phyloP scores from a whole-genome alignment of 192 early-diverging fungal species.

The Coemansia erecta region DNA sequence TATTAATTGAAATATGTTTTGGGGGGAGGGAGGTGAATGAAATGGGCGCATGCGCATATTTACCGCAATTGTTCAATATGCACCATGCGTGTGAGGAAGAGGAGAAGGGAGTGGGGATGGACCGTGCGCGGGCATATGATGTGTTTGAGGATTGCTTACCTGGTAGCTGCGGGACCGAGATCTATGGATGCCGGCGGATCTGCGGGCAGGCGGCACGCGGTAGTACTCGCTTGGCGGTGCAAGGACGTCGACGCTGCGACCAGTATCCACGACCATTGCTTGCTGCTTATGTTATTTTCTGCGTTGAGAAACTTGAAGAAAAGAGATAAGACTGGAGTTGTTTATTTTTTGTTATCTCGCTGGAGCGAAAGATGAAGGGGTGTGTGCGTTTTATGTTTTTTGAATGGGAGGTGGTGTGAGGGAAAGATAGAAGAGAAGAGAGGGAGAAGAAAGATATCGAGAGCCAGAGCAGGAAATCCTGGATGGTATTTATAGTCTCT shows the following conservation, averaged over 20 bases:
- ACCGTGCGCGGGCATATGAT: not conserved
- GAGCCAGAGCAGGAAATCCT: not conserved
- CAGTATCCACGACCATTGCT: conserved; percentile 15
- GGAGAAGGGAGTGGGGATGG: not conserved
- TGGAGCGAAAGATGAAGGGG: not conserved
- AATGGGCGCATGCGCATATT: too few species aligned
- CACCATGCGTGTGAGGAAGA: not conserved
- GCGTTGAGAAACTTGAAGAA: not conserved
- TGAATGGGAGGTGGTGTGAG: not conserved
- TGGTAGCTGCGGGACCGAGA: conserved; percentile 41
- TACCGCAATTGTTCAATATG: not conserved
- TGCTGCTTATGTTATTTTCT: not conserved
- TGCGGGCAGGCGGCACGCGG: conserved; percentile 13
- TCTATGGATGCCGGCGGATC: conserved; percentile 25
- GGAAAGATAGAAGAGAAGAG: not conserved
- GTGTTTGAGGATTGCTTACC: conserved; percentile 16
- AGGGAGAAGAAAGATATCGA: not conserved
- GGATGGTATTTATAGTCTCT: too few species aligned
- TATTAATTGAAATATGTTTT: too few species aligned
- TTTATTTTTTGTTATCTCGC: not conserved
- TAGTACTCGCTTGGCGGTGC: conserved; percentile 48
- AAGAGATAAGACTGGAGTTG: not conserved
- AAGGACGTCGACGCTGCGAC: conserved; percentile 19
- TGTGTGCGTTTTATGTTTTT: not conserved
- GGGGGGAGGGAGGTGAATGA: too few species aligned